Base-by-base conservation (phyloP, 768 basidiomycete species). In the Mycena venus region DNA sequence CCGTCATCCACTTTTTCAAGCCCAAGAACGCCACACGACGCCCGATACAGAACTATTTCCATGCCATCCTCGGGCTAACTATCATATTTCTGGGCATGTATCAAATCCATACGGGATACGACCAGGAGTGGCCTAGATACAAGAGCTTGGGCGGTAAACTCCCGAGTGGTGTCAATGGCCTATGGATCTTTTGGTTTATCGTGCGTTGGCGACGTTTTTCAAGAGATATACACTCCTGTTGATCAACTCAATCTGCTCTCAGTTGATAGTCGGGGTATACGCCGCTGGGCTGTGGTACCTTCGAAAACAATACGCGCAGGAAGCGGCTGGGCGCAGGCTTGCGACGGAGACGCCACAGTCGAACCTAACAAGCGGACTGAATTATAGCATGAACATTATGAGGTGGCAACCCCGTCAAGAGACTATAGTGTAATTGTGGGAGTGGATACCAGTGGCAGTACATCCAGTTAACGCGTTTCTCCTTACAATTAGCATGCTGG, bases 31-130 rank as follows among this genome's bases (percentile, higher is more conserved):
- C 78, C 8, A 75, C 69, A 1, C 77, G 82, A 32, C 87, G 88
- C 27, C 91, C 88, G 17, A 78, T 84, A 49, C 91, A 88, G 75
- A 91, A 93, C 77, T 91, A 90, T 78, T 23, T 87, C 31, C 91
- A 93, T 77, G 91, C 88, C 10, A 62, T 89, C 11, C 60, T 91
- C 0, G 92, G 91, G 0, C 75, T 92, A 34, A 66, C 83, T 7
- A 85, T 89, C 56, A 84, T 92, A 67, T 86, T 77, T 8, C 79
- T 90, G 11, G 86, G 89, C 25, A 82, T 88, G 51, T 90, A 86
- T 70, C 88, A 90, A 79, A 88, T 88, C 14, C 81, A 85, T 53
- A 81, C 80, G n/a, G 90, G 89, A 4, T 90, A 84, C 77, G 79
- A 81, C 47, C 59, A 68, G 9, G 90, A 91, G 77, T 92, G 91